Evolutionary conservation across 179 eudicot species (phyloP).

Genomic region (Beta lomatogona): DNA sequence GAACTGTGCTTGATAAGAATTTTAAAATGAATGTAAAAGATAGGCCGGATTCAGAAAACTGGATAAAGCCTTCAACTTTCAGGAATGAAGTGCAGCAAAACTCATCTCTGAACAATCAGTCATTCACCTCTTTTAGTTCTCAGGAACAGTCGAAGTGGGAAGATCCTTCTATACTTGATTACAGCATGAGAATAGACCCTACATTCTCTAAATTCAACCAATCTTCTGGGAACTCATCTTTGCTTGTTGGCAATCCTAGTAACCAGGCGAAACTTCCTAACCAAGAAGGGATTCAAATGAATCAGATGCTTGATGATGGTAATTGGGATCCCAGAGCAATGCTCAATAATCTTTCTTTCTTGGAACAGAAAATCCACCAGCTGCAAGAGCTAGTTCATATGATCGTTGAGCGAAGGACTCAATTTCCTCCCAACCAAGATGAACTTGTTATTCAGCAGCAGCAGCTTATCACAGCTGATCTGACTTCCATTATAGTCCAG

Average conservation of each 20-base stretch:
- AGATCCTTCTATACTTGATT: constrained; percentile 50
- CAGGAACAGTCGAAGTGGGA: constrained; percentile 55
- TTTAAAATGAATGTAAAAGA: constrained; percentile 51
- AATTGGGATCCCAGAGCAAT: constrained; percentile 76
- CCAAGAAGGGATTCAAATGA: constrained; percentile 42
- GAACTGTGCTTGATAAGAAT: constrained; percentile 2
- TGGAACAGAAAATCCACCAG: constrained; percentile 87
- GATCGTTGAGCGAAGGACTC: constrained; percentile 51
- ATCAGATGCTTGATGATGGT: constrained; percentile 37
- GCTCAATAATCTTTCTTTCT: constrained; percentile 76
- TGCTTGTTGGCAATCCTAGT: constrained; percentile 28
- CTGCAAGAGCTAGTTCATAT: constrained; percentile 77
- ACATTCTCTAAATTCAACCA: constrained; percentile 48
- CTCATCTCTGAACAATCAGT: constrained; percentile 38
- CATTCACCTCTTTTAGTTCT: constrained; percentile 32
- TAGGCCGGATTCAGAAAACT: constrained; percentile 40
- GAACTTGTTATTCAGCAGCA: constrained; percentile 70
- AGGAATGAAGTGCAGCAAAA: constrained; percentile 35
- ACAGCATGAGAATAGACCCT: constrained; percentile 35
- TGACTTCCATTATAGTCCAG: constrained; percentile 80
- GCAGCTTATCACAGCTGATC: constrained; percentile 78
- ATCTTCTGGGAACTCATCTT: constrained; percentile 33
- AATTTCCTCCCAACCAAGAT: constrained; percentile 39
- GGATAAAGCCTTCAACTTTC: constrained; percentile 44
- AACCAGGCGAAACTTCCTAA: constrained; percentile 37